Evolutionary conservation across 768 basidiomycete species (phyloP), one percentile per base, ranked within the genome.

Genomic region (Hygrophoropsis aurantiaca): DNA sequence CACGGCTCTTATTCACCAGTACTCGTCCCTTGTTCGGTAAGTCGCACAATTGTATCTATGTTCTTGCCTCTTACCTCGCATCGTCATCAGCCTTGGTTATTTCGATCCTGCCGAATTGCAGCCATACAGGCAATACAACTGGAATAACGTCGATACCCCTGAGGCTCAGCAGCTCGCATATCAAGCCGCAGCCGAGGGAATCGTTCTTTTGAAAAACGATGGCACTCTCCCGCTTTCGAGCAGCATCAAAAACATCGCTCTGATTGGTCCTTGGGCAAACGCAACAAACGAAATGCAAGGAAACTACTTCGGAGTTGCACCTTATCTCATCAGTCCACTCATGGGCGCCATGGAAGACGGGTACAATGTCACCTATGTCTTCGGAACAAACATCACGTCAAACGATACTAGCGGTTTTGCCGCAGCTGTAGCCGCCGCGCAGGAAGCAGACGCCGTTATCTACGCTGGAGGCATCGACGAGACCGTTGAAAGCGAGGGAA

Each of bases 171-270:
- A 67, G 15, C 69, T 83, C 11, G 80, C 80, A 3, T 64, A 77
- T 55, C 66, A 68, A 42, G 78, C 75, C 21, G 80, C 80, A 3
- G 61, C 74, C 4, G 77, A 80, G 56, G 78, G 80, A 18, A 71
- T 81, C 3, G 79, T 80, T 15, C 68, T 85, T 5, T 66, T 85
- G 13, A 85, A 85, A 68, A 87, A 85, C 55, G 79, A 82, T 47
- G 77, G 75, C 11, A 74, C 72, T 5, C 66, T 87, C 2, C 84
- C 84, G 3, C 66, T 85, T 35, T 65, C 70, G 18, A 55, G 58
- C 0, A 66, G 63, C 1, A 61, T 74, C 46, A 77, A 73, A 46
- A 77, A 68, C 7, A 58, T 87, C 15, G 82, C 80, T 7, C 57
- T 85, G 34, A 71, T 85, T 42, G 84, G 85, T 0, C 81, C 80